Evolutionary conservation across 345 rosid genomes (phyloP), one percentile per base, ranked within the genome.

Genomic region (Aethionema arabicum): DNA sequence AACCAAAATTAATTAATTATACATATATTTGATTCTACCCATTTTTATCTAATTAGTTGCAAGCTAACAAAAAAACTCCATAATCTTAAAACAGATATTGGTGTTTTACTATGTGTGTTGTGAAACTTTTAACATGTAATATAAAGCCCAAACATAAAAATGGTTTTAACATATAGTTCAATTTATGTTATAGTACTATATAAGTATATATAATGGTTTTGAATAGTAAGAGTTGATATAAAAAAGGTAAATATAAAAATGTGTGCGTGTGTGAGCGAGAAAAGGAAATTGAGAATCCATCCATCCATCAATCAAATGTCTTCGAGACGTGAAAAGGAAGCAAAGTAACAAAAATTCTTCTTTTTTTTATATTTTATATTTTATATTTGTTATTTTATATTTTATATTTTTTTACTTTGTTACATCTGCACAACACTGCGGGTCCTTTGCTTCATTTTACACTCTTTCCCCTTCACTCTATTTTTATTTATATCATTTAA

Each of bases 311-410:
- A 32, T 75, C 70, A 29, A 40, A 58, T 69, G 70, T 56, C 68
- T 57, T 55, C 61, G 8, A 82, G 76, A 76, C 90, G 90, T 84
- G 77, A 78, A 76, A 72, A 55, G 76, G 75, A 84, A 82, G 90
- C 79, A 84, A 82, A 64, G 56, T 64, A 4, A 40, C 10, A 40
- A 12, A 40, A n/a, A n/a, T n/a, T n/a, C n/a, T n/a, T n/a, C n/a
- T n/a, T 11, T 9, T 9, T 42, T 11, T 9, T 14, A 1, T 7
- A 2, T 42, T 4, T 11, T 9, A 5, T 50, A 27, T 56, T 9
- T n/a, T 57, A n/a, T n/a, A n/a, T n/a, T n/a, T n/a, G n/a, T 11
- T 9, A 9, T 42, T 11, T 9, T 14, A 1, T 11, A 3, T 43
- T 4, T n/a, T 11, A 6, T 50, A 29, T 57, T 9, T 9, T 58